Conservation (phyloP, 139 green algal species). For the Tetraselmis chui region DNA sequence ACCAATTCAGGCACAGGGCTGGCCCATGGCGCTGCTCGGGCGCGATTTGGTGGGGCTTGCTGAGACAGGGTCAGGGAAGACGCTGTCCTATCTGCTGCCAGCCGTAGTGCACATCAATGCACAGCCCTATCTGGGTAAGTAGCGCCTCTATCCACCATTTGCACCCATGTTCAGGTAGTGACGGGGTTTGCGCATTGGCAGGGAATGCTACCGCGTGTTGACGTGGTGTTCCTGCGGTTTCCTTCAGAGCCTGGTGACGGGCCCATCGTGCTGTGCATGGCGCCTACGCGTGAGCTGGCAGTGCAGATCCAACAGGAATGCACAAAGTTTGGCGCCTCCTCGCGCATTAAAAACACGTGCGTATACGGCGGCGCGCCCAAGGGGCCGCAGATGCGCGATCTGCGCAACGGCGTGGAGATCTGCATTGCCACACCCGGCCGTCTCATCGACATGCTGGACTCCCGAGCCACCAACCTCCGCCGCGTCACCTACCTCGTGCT, state of each 20-base stretch:
- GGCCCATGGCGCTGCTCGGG: constrained; percentile 83
- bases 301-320: constrained; percentile 90
- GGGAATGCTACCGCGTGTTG: no score
- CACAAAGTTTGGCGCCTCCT: constrained; percentile 80
- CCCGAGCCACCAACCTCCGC: constrained; percentile 54
- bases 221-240: no score
- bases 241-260: constrained; percentile 86
- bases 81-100: constrained; percentile 80
- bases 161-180: no score
- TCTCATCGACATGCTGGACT: constrained; percentile 81
- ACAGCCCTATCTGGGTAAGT: constrained; percentile 72
- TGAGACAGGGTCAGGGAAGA: constrained; percentile 88
- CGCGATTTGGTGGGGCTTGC: constrained; percentile 80
- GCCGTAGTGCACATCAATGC: constrained; percentile 91
- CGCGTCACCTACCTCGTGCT: constrained; percentile 86
- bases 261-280: constrained; percentile 86
- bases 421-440: constrained; percentile 85
- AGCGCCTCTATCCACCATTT: background rate
- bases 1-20: constrained; percentile 82
- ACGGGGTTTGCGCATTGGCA: no score
- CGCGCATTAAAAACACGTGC: constrained; percentile 82
- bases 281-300: constrained; percentile 88
- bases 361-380: constrained; percentile 86
- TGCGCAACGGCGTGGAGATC: constrained; percentile 71
- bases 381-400: constrained; percentile 46